Evolutionary conservation across 768 basidiomycete genomes (phyloP), one percentile per base, ranked within the genome.

Genomic region (Lactarius tabidus): DNA sequence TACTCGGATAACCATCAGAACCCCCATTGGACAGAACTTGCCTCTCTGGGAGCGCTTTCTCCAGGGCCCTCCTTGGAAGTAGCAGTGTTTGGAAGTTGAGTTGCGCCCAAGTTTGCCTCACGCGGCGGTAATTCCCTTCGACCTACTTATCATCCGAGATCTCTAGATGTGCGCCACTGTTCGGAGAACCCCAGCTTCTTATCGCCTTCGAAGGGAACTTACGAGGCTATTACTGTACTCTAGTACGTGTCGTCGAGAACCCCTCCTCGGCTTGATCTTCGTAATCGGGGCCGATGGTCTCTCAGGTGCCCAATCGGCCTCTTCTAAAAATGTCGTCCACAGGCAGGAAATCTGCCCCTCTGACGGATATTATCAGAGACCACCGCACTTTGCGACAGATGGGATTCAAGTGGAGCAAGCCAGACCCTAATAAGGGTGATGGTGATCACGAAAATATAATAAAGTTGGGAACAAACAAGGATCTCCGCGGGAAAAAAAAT

Each of bases 1-100:
- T 48, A 28, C 39, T 63, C 52, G 66, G 56, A 67, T 53, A 62
- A 61, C 67, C 63, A 69, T 69, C 69, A 69, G 69, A 69, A 69
- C 61, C 51, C 67, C 26, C 58, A 43, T 60, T 33, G 55, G 54
- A 56, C 62, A 59, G 65, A 67, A 61, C 57, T 39, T 36, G 33
- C 67, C 59, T 35, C 56, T 61, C 57, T 62, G 59, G 65, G 65
- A 33, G 43, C 57, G 33, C 48, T 28, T 59, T 67, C 58, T 55
- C 67, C 43, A 57, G 58, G 26, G 51, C 60, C 53, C 5, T 43
- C 59, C 64, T 67, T 55, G 60, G 67, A 66, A 60, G 60, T 56
- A 64, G 48, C 43, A 43, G 41, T 33, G 52, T 17, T 57, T 57
- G 61, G 60, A 36, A 60, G 58, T 29, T 52, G 41, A 43, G 38